phyloP scores from a whole-genome alignment of 768 basidiomycete genomes.

The Leccinum broughii region DNA sequence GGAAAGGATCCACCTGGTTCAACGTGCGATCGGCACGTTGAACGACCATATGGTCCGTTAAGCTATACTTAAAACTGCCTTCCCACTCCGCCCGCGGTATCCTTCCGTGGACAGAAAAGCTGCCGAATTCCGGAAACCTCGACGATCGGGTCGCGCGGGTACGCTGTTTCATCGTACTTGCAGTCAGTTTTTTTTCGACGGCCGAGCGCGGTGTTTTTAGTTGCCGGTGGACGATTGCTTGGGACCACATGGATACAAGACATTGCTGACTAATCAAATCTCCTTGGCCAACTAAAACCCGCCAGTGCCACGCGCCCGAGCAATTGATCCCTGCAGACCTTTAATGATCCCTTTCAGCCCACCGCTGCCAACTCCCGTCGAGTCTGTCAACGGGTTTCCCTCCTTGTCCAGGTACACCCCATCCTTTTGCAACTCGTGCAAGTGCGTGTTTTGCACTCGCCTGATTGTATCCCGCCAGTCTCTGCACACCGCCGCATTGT shows the following conservation, averaged over 20 bases:
- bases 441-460: slow-evolving; percentile 56
- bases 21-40: slow-evolving; percentile 26
- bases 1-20: neutral
- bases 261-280: slow-evolving; percentile 16
- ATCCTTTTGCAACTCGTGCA: slow-evolving; percentile 47
- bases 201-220: slow-evolving; percentile 2
- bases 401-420: slow-evolving; percentile 58
- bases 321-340: slow-evolving; percentile 43
- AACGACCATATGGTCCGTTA: slow-evolving; percentile 30
- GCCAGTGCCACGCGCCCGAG: slow-evolving; percentile 43
- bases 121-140: neutral
- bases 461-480: slow-evolving; percentile 58
- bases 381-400: slow-evolving; percentile 40
- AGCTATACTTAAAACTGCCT: slow-evolving; percentile 36
- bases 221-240: neutral
- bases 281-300: slow-evolving; percentile 31
- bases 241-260: slow-evolving; percentile 8
- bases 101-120: slow-evolving; percentile 6
- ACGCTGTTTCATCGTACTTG: neutral
- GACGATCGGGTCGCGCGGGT: slow-evolving; percentile 1
- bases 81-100: slow-evolving; percentile 33
- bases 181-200: neutral
- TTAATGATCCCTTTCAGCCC: slow-evolving; percentile 42
- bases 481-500: slow-evolving; percentile 49
- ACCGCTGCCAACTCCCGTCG: slow-evolving; percentile 40